Conservation (phyloP, 768 basidiomycete genomes). For the Naganishia randhawae region DNA sequence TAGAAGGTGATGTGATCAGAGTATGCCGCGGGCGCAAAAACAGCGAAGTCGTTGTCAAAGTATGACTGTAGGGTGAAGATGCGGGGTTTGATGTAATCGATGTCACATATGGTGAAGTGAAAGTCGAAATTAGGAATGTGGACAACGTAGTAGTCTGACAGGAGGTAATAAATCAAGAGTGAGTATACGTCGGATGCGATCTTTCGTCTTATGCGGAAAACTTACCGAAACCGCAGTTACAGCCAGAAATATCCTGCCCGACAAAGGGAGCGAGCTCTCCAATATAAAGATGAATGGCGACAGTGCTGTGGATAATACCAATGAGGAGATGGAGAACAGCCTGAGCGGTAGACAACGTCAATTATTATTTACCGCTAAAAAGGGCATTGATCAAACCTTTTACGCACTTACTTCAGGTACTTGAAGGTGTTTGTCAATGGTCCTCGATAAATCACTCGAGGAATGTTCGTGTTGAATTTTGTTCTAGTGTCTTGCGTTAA, state of each 20-base stretch:
- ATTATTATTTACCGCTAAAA: not conserved
- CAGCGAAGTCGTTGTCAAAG: slow-evolving; percentile 64
- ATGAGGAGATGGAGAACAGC: slow-evolving; percentile 74
- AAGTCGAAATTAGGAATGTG: slow-evolving; percentile 56
- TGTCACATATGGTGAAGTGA: slow-evolving; percentile 31
- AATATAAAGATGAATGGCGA: slow-evolving; percentile 77
- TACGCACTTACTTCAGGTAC: slow-evolving; percentile 59
- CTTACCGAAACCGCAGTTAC: slow-evolving; percentile 72
- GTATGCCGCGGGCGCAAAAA: slow-evolving; percentile 64
- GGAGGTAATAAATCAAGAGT: not conserved
- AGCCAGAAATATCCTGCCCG: slow-evolving; percentile 66
- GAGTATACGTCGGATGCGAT: slow-evolving; percentile 19
- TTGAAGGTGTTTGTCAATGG: slow-evolving; percentile 70
- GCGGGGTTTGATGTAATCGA: slow-evolving; percentile 37
- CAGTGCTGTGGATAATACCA: slow-evolving; percentile 64
- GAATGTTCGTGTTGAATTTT: slow-evolving; percentile 4
- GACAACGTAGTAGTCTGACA: slow-evolving; percentile 53
- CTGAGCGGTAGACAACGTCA: not conserved
- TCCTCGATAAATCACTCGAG: slow-evolving; percentile 57
- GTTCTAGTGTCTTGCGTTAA: not conserved
- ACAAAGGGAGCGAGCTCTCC: slow-evolving; percentile 68
- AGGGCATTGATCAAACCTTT: not conserved
- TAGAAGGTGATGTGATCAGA: slow-evolving; percentile 70
- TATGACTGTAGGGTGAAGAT: slow-evolving; percentile 57
- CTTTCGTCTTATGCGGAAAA: slow-evolving; percentile 54